Evolutionary conservation across 441 rosid species (phyloP), one percentile per base, ranked within the genome.

Genomic region (Dalechampia spathulata): DNA sequence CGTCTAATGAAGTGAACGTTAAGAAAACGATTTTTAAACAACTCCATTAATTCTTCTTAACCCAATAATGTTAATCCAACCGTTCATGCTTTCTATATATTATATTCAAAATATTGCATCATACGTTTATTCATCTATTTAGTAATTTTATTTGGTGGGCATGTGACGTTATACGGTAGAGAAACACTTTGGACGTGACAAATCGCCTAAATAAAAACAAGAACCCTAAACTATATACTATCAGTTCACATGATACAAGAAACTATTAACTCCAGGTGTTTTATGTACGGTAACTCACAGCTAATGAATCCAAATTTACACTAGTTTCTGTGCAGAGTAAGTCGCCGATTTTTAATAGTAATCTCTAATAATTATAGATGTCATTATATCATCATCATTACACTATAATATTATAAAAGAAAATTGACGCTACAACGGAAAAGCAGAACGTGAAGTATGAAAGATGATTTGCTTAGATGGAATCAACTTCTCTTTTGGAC

Each of bases 401-500:
- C 36, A 26, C 9, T 30, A 30, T 30, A 30, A 30, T 30, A 30
- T 30, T 3, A 30, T 30, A 30, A 25, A 14, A 14, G 39, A 28
- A 15, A 40, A 39, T 41, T n/a, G 11, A 34, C 10, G 6, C 41
- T 11, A 52, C 9, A 41, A 55, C 38, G 23, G 4, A 47, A 1
- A 47, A n/a, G n/a, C n/a, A n/a, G n/a, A 16, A 57, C 16, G 26
- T 30, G 43, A 21, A 38, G 42, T 44, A 43, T 50, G 43, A 61
- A 66, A 39, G 41, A 55, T 64, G 42, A 57, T 47, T 45, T 52
- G 65, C 43, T 47, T 41, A 50, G 51, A 52, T 32, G 52, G 42
- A 46, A 70, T 66, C 66, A 55, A 64, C 28, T 20, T 65, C 54
- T 43, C 52, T 58, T 59, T 39, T 48, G 65, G 52, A 60, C 57